Base-by-base conservation (phyloP, 768 basidiomycete genomes). In the Termitomyces sp. region DNA sequence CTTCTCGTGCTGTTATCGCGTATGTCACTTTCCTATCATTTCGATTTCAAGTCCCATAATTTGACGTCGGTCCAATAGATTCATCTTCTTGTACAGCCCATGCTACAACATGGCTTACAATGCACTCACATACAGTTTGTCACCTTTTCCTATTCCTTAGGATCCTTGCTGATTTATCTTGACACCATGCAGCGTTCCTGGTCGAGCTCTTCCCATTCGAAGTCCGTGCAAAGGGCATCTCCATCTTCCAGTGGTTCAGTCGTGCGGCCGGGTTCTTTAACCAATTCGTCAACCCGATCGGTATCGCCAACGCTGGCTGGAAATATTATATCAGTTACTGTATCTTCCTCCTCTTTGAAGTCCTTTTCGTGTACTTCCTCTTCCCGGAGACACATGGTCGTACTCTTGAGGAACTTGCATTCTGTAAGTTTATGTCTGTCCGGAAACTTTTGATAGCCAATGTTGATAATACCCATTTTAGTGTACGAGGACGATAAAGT, bases 121-220 rank as follows among this genome's bases (percentile, higher is more conserved):
- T 66, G 84, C 84, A 1, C 70, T 86, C 51, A 83, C 82, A 0
- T 86, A 84, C 67, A 79, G 83, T 68, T 28, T 8, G 65, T 55
- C 11, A 44, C n/a, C 11, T 32, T 11, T 20, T 28, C 28, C 4
- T 28, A 28, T 28, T 28, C 40, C 32, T 1, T 56, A 7, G 16
- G 7, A 22, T 46, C 16, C 22, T 54, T 20, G 40, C 38, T 2
- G 51, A 80, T 79, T n/a, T 55, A 70, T 20, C 12, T 82, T 44
- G 80, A 79, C 77, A 40, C 15, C 58, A 24, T 36, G 22, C 64
- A 85, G 85, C 86, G 7, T 87, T 78, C 78, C 71, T 87, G 62
- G 85, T 88, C 20, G 87, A 88, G 66, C 68, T 89, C 36, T 88
- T 88, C 77, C 87, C 87, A 0, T 88, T 78, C 74, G 81, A 84